Percentiles rank a stretch among this genome's conserved stretches.
Evolutionary conservation across 2,329 filamentous ascomycete species (phyloP).

Genomic region (Dactylellina haptotyla): DNA sequence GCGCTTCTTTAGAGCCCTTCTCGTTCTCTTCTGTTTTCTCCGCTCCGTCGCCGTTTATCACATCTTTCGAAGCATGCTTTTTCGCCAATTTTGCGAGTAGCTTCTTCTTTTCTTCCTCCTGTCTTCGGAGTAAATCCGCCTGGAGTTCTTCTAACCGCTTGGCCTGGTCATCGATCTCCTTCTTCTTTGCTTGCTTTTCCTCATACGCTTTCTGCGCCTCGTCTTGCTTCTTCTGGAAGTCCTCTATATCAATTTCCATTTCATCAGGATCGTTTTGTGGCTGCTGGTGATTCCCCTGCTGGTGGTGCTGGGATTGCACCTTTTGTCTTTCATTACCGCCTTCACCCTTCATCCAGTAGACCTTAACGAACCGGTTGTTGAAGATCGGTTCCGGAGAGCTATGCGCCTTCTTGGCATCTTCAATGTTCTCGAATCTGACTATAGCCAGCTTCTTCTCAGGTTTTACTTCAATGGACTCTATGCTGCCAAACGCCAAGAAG

Average conservation of each 20-base stretch:
- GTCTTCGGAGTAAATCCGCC: slow-evolving; percentile 70
- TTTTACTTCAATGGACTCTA: slow-evolving; percentile 73
- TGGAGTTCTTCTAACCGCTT: slow-evolving; percentile 74
- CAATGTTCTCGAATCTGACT: slow-evolving; percentile 75
- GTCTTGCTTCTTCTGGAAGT: slow-evolving; percentile 74
- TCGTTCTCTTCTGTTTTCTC: slow-evolving; percentile 48
- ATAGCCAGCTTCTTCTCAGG: slow-evolving; percentile 74
- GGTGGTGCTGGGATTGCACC: slow-evolving; percentile 54
- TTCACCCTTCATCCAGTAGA: slow-evolving; percentile 77
- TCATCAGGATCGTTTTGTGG: slow-evolving; percentile 59
- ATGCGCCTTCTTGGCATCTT: slow-evolving; percentile 75
- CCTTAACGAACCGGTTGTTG: slow-evolving; percentile 85
- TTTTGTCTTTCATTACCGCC: slow-evolving; percentile 58
- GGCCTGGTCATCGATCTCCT: slow-evolving; percentile 71
- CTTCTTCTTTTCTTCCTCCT: slow-evolving; percentile 72
- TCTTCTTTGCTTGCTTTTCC: slow-evolving; percentile 71
- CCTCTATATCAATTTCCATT: slow-evolving; percentile 74
- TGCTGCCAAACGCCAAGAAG: slow-evolving; percentile 76
- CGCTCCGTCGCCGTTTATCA: slow-evolving; percentile 10
- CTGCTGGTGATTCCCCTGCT: slow-evolving; percentile 52
- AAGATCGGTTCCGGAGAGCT: slow-evolving; percentile 82
- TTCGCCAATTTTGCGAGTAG: slow-evolving; percentile 72
- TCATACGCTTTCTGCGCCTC: slow-evolving; percentile 77
- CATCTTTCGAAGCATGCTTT: slow-evolving; percentile 62
- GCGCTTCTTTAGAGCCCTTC: slow-evolving; percentile 58